Evolutionary conservation across 164 flowering plant genomes (phyloP).

Genomic region (Echeveria elegans): DNA sequence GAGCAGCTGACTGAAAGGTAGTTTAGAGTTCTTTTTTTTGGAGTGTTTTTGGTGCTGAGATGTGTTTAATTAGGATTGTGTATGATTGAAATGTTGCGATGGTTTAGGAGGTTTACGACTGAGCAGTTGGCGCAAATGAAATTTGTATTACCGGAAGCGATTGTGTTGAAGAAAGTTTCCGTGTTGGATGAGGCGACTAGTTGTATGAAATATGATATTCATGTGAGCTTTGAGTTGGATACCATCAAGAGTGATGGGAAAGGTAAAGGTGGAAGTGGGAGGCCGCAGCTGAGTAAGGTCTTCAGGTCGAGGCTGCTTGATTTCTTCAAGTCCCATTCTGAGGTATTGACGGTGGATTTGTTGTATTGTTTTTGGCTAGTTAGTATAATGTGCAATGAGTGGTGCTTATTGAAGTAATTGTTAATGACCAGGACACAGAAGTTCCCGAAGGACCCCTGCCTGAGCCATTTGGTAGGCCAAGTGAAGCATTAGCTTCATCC

Average conservation of each 20-base stretch:
- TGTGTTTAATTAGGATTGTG: too few relatives aligned
- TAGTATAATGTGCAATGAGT: too few relatives aligned
- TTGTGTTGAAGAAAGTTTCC: conserved; percentile 42
- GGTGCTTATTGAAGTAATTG: too few relatives aligned
- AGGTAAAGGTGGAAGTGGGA: conserved; percentile 20
- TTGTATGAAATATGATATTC: conserved; percentile 75
- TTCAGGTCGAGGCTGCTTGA: conserved; percentile 40
- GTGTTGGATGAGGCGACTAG: conserved; percentile 50
- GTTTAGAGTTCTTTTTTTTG: too few relatives aligned
- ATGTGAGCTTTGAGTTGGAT: conserved; percentile 29
- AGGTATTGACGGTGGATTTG: conserved; percentile 31
- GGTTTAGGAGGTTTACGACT: conserved; percentile 61
- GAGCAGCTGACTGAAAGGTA: conserved; percentile 74
- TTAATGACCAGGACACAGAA: conserved; percentile 42
- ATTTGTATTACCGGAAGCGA: conserved; percentile 60
- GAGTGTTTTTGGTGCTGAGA: too few relatives aligned
- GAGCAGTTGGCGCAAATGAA: conserved; percentile 78
- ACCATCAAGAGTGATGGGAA: conserved; percentile 24
- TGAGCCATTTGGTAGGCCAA: conserved; percentile 36
- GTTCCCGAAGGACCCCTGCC: conserved; percentile 59
- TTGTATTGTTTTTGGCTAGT: background rate
- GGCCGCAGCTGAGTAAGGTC: conserved; percentile 35
- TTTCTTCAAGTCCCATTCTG: conserved; percentile 48
- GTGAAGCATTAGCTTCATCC: conserved; percentile 11
- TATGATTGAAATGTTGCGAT: background rate